Evolutionary conservation across 306 rosid species (phyloP), one percentile per base, ranked within the genome.

Genomic region (Casuarina glauca): DNA sequence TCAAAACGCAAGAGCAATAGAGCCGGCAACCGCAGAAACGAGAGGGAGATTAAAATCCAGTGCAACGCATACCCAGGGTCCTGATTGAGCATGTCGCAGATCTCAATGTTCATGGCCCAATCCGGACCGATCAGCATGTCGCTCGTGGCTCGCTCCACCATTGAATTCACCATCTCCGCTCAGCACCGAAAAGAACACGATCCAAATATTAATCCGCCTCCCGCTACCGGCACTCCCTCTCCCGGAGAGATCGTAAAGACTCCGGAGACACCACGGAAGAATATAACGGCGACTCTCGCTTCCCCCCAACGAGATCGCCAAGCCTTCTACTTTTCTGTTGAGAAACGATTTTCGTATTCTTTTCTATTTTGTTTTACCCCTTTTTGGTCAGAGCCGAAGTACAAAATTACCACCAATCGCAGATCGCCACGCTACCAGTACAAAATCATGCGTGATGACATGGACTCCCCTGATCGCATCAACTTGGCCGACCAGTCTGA

Each of bases 41-140:
- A 79, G 41, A 77, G 62, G 60, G 69, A 76, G 61, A 79, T 45
- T 41, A 51, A 48, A 87, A 79, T 70, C 75, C n/a, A 46, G 72
- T 44, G 83, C 67, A 52, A 71, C n/a, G 72, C 93, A 36, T 87
- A 96, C 98, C 89, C 94, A 73, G 93, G 97, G 72, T 91, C 97
- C 12, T 89, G 94, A 74, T 91, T 96, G 82, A 93, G 91, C 75
- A 90, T 82, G 81, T 96, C 98, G 80, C 99, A 96, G 92, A 96
- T 96, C 93, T 96, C 99, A 77, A 96, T 78, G 85, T 96, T 96
- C 98, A 89, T 89, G 63, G 98, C 98, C 99, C 99, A 96, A 82
- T 96, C 99, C 80, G 99, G 99, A 73, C 99, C 99, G 73, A 96
- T 85, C 69, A 96, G 96, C 96, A 88, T 81, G 86, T 89, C 96